phyloP scores from a whole-genome alignment of 164 flowering plant genomes.

The Nymphaea colorata region DNA sequence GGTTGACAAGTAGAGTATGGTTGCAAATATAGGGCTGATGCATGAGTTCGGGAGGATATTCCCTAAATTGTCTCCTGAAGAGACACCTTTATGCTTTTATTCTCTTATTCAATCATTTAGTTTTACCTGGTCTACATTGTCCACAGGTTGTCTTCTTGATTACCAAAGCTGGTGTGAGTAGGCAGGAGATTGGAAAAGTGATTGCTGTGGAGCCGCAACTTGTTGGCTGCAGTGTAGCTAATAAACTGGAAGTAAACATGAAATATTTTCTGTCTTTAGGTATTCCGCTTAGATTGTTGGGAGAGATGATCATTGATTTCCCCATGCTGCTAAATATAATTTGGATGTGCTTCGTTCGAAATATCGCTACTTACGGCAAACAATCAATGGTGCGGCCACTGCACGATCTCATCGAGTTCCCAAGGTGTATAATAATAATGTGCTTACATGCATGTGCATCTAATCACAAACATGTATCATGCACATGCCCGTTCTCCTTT shows the following conservation, averaged over 20 bases:
- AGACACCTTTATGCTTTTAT: too few species aligned
- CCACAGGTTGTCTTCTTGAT: slow-evolving; percentile 78
- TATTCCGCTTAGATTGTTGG: slow-evolving; percentile 35
- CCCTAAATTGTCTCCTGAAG: too few species aligned
- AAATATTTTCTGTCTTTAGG: slow-evolving; percentile 89
- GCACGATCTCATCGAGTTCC: slow-evolving; percentile 81
- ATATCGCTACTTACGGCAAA: slow-evolving; percentile 69
- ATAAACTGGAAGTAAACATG: slow-evolving; percentile 66
- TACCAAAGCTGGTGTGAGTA: slow-evolving; percentile 70
- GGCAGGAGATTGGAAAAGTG: slow-evolving; percentile 67
- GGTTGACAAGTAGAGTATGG: too few species aligned
- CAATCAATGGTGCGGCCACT: slow-evolving; percentile 82
- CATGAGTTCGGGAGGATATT: too few species aligned
- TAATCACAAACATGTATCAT: too few species aligned
- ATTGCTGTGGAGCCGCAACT: slow-evolving; percentile 84
- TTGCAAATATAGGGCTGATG: too few species aligned
- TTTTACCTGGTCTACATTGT: too few species aligned
- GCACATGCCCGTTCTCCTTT: too few species aligned
- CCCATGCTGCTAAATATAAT: slow-evolving; percentile 76
- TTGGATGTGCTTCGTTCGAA: slow-evolving; percentile 73
- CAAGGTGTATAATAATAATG: slow-evolving; percentile 38
- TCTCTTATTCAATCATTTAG: too few species aligned
- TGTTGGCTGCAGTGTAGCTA: slow-evolving; percentile 65
- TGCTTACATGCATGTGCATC: too few species aligned
- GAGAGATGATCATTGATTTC: slow-evolving; percentile 87